Evolutionary conservation across 805 yeast genomes (phyloP).

Genomic region (Grigorovia jiainica): DNA sequence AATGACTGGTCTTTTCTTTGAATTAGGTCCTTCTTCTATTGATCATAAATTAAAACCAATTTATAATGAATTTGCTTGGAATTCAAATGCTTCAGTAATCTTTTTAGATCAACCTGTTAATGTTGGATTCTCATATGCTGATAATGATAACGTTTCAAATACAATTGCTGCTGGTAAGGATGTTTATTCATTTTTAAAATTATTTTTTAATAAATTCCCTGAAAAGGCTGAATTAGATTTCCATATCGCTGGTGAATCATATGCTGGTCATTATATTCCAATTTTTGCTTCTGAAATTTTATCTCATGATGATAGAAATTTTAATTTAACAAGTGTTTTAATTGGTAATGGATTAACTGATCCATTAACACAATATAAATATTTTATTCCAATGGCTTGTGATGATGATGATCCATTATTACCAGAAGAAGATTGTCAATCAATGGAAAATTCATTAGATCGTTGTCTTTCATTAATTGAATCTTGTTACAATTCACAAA

Average conservation of each 20-base stretch:
- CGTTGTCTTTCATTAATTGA: conserved; percentile 71
- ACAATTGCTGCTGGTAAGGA: conserved; percentile 61
- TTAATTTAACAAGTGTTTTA: conserved; percentile 64
- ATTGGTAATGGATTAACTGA: conserved; percentile 92
- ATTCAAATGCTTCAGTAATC: conserved; percentile 63
- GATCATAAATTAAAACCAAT: conserved; percentile 37
- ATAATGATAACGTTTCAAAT: conserved; percentile 48
- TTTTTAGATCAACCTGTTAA: conserved; percentile 95
- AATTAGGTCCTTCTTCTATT: conserved; percentile 80
- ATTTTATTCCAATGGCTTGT: conserved; percentile 90
- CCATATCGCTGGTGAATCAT: conserved; percentile 88
- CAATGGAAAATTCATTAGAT: conserved; percentile 57
- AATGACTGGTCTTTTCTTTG: conserved; percentile 96
- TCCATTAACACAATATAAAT: conserved; percentile 66
- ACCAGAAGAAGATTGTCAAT: conserved; percentile 68
- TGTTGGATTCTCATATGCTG: conserved; percentile 75
- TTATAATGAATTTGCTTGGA: conserved; percentile 75
- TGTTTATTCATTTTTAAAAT: conserved; percentile 42
- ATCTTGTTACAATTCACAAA: conserved; percentile 65
- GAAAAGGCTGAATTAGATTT: conserved; percentile 65
- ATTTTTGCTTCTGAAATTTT: conserved; percentile 76
- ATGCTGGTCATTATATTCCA: conserved; percentile 96
- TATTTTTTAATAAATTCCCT: conserved; percentile 66
- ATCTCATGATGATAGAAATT: conserved; percentile 48
- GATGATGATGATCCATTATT: conserved; percentile 79